Evolutionary conservation across 257 asterid species (phyloP), one percentile per base, ranked within the genome.

Genomic region (Rauvolfia tetraphylla): DNA sequence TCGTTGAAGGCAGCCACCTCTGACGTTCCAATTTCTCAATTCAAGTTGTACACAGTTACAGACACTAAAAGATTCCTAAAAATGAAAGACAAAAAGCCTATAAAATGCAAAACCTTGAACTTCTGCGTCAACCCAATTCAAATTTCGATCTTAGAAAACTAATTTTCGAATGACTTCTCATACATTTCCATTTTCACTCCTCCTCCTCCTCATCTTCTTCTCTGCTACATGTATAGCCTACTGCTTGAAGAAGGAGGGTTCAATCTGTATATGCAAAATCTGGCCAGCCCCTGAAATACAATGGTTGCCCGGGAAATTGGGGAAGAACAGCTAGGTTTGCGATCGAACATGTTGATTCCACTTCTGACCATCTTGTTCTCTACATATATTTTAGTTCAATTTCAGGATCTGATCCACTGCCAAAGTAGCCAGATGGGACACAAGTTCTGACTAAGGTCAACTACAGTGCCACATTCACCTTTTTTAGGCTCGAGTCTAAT

Each of bases 381-480:
- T 22, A 66, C 29, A 66, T 66, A 36, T 66, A 66, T 36, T 66
- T 66, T 38, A 39, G 20, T 27, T 14, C 69, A 70, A 11, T 70
- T n/a, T n/a, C 58, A 17, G 74, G 74, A 70, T 75, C 74, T n/a
- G 74, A 80, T 27, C 49, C 75, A 14, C 0, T 34, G 38, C 81
- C 84, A 0, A 5, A 38, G 44, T 5, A 17, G 8, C 17, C 67
- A 33, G 75, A 56, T 14, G 53, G 22, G 5, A 10, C 63, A 0
- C 7, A 75, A 3, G 39, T 71, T 44, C 78, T 76, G 5, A 71
- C 23, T 0, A 72, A 76, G 33, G 39, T 81, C 3, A 76, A 77
- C 6, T 81, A 81, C 34, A 81, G 76, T 29, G 58, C 81, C 15
- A 65, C 84, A 1, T 5, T 75, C 17, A 39, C 83, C 0, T 79